Evolutionary conservation across 108 stramenopile genomes (phyloP).

Genomic region (Cyclotella kingstonii): DNA sequence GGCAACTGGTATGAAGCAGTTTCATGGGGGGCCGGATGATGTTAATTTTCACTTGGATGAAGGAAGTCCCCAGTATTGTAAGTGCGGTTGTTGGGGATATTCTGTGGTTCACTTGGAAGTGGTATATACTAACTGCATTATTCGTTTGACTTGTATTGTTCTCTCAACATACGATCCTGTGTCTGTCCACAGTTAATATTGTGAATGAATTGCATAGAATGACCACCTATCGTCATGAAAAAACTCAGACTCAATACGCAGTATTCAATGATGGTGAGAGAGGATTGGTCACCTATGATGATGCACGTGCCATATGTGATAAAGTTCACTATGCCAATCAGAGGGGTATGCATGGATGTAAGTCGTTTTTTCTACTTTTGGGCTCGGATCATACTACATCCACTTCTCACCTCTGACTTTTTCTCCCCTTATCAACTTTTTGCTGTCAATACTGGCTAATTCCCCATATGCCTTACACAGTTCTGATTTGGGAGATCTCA

Average conservation of each 20-base stretch:
- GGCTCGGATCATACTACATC: too few relatives aligned
- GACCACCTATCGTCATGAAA: constrained; percentile 39
- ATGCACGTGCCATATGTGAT: constrained; percentile 42
- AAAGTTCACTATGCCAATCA: constrained; percentile 43
- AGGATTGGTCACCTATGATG: constrained; percentile 42
- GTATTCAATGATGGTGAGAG: constrained; percentile 25
- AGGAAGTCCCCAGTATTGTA: constrained; percentile 45
- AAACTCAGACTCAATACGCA: constrained; percentile 44
- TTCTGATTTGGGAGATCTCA: constrained; percentile 35
- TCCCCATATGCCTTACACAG: background rate
- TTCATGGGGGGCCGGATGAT: constrained; percentile 38
- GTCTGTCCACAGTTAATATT: constrained; percentile 23
- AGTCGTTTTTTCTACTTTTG: constrained; percentile 5
- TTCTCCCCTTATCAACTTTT: background rate
- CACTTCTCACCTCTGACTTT: too few relatives aligned
- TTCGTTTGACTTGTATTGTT: background rate
- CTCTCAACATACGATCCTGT: background rate
- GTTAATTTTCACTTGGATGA: constrained; percentile 41
- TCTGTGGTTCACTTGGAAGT: too few relatives aligned
- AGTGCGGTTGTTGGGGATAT: too few relatives aligned
- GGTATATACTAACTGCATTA: too few relatives aligned
- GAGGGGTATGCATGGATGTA: constrained; percentile 36
- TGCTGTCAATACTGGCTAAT: background rate
- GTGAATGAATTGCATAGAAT: constrained; percentile 21
- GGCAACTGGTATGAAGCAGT: constrained; percentile 42